Base-by-base conservation (phyloP, 306 rosid species). In the Gillenia trifoliata region DNA sequence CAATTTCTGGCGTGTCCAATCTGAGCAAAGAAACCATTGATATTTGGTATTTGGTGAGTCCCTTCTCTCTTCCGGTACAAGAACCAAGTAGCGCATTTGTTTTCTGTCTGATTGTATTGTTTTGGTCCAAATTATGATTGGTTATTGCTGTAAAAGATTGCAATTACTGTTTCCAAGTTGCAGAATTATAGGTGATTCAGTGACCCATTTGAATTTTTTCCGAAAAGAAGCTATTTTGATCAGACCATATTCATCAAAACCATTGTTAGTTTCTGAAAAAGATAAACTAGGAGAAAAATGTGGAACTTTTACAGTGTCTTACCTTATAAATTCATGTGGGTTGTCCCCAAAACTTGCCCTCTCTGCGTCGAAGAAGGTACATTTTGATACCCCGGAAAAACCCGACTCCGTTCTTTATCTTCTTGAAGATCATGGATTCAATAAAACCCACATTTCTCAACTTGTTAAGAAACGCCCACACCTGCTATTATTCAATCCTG, bases 271-370 rank as follows among this genome's bases (percentile, higher is more conserved):
- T 25, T 8, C 33, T 47, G 26, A 19, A 47, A 16, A 41, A 7
- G 16, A n/a, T 54, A n/a, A 45, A 68, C 57, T 6, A 1, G 20
- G 25, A 23, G 59, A 6, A 6, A 22, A 68, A 68, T 40, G 13
- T 2, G 45, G 22, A 23, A 64, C 60, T 28, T 78, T 54, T 34
- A 64, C 77, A 25, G 81, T 61, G 13, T 64, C 72, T 13, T 71
- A 52, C 61, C 76, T 78, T 29, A 38, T 28, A 26, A 64, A 78
- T 25, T 71, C 81, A 29, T 52, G 57, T 66, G 81, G 73, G 63
- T 63, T 78, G 26, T 45, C 72, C 70, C 70, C 43, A 8, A 11
- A 71, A 55, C 26, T n/a, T 13, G 81, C 77, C 33, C 72, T 75
- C 11, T 28, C 28, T 17, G 65, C 20, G 13, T 25, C 31, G 33